Percentiles rank a stretch among this genome's conserved stretches.
Evolutionary conservation across 768 basidiomycete species (phyloP).

Genomic region (Boletus patriciae): DNA sequence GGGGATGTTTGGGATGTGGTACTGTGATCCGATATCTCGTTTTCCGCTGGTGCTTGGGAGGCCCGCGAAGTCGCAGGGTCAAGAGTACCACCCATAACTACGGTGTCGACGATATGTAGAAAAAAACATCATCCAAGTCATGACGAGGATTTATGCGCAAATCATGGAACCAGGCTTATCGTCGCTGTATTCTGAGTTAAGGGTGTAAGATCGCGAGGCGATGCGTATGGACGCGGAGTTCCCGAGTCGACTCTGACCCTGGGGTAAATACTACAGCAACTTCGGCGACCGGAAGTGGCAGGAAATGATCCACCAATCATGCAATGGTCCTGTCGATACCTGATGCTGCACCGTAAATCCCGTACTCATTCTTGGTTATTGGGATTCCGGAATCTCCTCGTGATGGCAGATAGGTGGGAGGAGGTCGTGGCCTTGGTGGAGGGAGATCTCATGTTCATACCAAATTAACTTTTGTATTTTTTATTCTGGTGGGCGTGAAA

Average conservation of each 20-base stretch:
- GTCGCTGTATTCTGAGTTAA: too few species aligned
- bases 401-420: too few species aligned
- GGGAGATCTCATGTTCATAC: too few species aligned
- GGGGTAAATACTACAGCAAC: not conserved
- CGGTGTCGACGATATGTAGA: too few species aligned
- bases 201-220: not conserved
- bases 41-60: not conserved
- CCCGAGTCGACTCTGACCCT: not conserved
- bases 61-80: too few species aligned
- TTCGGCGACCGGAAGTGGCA: not conserved
- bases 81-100: not conserved
- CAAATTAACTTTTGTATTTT: too few species aligned
- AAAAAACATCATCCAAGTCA: too few species aligned
- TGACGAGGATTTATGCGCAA: too few species aligned
- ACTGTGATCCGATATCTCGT: not conserved
- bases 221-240: not conserved
- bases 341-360: not conserved
- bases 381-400: not conserved
- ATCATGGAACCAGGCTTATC: too few species aligned
- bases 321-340: not conserved
- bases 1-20: not conserved
- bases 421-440: too few species aligned
- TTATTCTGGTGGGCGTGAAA: too few species aligned
- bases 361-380: not conserved
- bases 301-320: too few species aligned